Evolutionary conservation across 352 stramenopile genomes (phyloP), one percentile per base, ranked within the genome.

Genomic region (Phytophthora hybrid): DNA sequence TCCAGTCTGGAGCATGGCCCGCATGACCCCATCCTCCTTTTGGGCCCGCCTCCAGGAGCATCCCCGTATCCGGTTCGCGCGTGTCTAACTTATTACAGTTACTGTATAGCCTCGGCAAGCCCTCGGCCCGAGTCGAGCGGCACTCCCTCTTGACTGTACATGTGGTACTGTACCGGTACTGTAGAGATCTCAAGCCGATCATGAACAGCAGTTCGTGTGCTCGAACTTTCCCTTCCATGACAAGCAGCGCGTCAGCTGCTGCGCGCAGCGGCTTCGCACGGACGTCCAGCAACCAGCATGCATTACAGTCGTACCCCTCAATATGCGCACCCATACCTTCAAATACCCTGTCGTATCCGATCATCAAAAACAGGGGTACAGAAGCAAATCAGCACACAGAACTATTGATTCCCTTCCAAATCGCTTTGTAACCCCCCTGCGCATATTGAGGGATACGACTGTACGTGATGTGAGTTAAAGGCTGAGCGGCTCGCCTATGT

Each of bases 31-130:
- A 5, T 64, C 63, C 29, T 53, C 29, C 44, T 54, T 16, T 3
- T 44, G 19, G 23, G 26, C 19, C 37, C 39, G n/a, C 23, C n/a
- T n/a, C 23, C 26, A 71, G 41, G 63, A 66, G 69, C 69, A 76
- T 76, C 69, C 57, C 69, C 62, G 34, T 70, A 76, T 76, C 52
- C 69, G 58, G 69, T 75, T 66, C 63, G 32, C n/a, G 69, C 69
- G 69, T 71, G 55, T 63, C 62, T 71, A 66, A 37, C 59, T 19
- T 8, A 11, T 41, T 41, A 41, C 23, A 26, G 23, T 26, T 26
- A 26, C 23, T 2, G 23, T 26, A 26, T 26, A 26, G 23, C 23
- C 23, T 26, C 23, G 23, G 23, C 23, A 26, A 26, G 23, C 23
- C 23, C 23, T 26, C 23, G 32, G 32, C 32, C 34, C 34, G 34